Evolutionary conservation across 2,329 filamentous ascomycete genomes (phyloP), one percentile per base, ranked within the genome.

Genomic region (Fonsecaea pedrosoi): DNA sequence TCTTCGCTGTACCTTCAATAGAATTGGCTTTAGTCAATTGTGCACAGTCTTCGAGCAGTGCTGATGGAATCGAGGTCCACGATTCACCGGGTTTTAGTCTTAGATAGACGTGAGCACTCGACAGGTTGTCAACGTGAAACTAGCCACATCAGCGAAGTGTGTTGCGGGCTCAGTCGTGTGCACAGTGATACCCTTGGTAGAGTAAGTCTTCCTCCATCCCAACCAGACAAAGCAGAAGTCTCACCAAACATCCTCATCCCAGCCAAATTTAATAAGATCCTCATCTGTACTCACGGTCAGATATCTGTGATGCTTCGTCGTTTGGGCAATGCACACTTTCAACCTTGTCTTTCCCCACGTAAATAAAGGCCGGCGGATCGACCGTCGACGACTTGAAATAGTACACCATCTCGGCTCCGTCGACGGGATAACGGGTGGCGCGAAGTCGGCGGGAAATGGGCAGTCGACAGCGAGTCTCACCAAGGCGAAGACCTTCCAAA

Each of bases 11-110:
- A 90, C 92, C 95, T 83, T 99, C 95, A 74, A 99, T 99, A 65
- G 93, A 97, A 81, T 99, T 99, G 69, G 95, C 95, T 81, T 99
- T 99, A 65, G 95, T 99, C 74, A 99, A 84, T 79, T 99, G 95
- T n/a, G 92, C 95, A 74, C 95, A 92, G 79, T 99, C 95, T 71
- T 85, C 87, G 67, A 99, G 77, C 34, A 99, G 84, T 3, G 87
- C 86, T 68, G 87, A 76, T 0, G 92, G 89, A 66, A 99, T 92
- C 53, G 84, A 80, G 59, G 97, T 93, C 95, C 95, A 99, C 48
- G 86, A 84, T 72, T 95, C 88, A 65, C 88, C 90, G 53, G 94
- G 89, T 15, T 83, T 84, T 72, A 98, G 85, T 38, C 95, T 90
- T 38, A 99, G 87, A 80, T 99, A 99, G 74, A 99, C 92, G 80